Conservation (phyloP, 2,329 filamentous ascomycete genomes). For the Monosporascus sp. region DNA sequence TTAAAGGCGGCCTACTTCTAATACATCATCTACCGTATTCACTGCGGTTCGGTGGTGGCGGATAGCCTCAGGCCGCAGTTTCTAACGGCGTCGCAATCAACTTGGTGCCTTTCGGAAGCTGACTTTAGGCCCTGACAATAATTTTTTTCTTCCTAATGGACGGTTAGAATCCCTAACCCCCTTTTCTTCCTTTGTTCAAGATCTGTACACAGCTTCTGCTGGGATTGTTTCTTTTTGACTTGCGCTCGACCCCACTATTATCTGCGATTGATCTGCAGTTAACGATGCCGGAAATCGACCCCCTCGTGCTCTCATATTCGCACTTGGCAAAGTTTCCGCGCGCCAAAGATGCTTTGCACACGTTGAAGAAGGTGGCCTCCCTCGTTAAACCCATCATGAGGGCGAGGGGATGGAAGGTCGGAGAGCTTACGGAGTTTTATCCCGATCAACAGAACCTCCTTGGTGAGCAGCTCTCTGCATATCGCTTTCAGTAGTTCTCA, state of each 20-base stretch:
- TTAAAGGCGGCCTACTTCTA: no score
- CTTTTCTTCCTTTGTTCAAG: neutral
- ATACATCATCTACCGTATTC: no score
- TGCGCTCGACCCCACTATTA: neutral
- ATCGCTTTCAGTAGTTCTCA: neutral
- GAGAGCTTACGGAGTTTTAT: conserved; percentile 77
- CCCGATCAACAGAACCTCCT: conserved; percentile 69
- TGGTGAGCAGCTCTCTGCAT: conserved; percentile 38
- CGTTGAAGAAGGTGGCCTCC: conserved; percentile 76
- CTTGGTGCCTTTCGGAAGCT: neutral
- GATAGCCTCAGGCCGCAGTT: neutral
- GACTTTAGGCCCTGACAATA: neutral
- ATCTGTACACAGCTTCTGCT: neutral
- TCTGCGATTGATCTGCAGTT: neutral
- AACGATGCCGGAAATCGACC: conserved; percentile 38
- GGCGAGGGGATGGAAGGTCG: conserved; percentile 74
- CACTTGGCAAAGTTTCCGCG: conserved; percentile 44
- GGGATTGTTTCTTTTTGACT: neutral
- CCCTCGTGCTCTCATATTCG: conserved; percentile 41
- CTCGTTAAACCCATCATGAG: conserved; percentile 94
- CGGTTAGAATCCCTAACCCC: neutral
- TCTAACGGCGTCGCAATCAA: neutral
- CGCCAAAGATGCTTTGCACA: conserved; percentile 47
- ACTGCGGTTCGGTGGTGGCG: neutral
- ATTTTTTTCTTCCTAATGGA: neutral